Percentiles rank a stretch among this genome's conserved stretches.
phyloP scores from a whole-genome alignment of 2,329 filamentous ascomycete species.

The Aspergillus intermedius region DNA sequence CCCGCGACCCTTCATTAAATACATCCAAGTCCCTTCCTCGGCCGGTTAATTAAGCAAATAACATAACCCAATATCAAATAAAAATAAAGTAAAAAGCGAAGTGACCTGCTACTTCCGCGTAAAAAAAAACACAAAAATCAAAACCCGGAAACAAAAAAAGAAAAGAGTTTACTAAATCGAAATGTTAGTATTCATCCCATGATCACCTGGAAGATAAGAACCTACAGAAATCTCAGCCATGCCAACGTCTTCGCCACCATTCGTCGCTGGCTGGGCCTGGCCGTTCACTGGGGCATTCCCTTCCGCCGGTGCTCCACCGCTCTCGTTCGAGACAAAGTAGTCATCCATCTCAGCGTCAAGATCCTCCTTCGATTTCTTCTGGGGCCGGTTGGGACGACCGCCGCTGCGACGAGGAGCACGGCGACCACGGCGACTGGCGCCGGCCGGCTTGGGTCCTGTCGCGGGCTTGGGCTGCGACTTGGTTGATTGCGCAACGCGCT shows the following conservation, averaged over 20 bases:
- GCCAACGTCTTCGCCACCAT: constrained; percentile 46
- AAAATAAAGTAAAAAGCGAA: neutral
- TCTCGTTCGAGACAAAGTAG: constrained; percentile 60
- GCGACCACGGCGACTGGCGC: constrained; percentile 34
- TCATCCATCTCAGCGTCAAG: constrained; percentile 97
- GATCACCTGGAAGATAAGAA: neutral
- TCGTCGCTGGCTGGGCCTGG: constrained; percentile 43
- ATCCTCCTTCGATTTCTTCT: constrained; percentile 85
- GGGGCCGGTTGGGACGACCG: constrained; percentile 61
- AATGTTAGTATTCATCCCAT: neutral
- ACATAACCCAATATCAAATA: neutral
- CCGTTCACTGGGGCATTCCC: constrained; percentile 41
- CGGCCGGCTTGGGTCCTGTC: constrained; percentile 60
- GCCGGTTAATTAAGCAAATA: no score
- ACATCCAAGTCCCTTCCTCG: neutral
- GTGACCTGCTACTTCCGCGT: neutral
- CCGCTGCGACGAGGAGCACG: constrained; percentile 43
- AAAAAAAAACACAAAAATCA: no score
- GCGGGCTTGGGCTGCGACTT: constrained; percentile 78
- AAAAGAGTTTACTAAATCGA: no score
- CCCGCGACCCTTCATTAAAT: neutral
- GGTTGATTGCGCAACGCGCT: constrained; percentile 71
- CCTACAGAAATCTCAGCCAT: constrained; percentile 54
- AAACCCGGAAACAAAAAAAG: no score
- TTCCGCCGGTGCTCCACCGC: constrained; percentile 30